Evolutionary conservation across 345 rosid species (phyloP).

Genomic region (Zanthoxylum bungeanum): DNA sequence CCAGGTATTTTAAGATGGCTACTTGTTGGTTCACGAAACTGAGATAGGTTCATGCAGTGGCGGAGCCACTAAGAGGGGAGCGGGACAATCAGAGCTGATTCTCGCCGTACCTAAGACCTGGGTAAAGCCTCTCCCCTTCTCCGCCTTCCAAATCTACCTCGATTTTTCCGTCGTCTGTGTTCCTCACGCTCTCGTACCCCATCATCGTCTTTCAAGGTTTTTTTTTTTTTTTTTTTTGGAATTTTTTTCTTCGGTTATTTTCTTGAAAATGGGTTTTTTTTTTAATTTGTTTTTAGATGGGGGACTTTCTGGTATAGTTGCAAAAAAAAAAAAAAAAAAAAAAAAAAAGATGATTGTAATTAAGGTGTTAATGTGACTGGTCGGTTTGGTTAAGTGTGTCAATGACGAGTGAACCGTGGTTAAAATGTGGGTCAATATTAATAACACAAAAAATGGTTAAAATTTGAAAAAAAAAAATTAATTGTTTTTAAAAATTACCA

Average conservation of each 20-base stretch:
- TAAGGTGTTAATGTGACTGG: neutral
- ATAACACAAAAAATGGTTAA: no score
- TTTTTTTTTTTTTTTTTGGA: neutral
- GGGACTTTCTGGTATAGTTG: no score
- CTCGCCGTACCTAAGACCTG: conserved; percentile 80
- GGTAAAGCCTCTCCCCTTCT: conserved; percentile 68
- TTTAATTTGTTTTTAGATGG: neutral
- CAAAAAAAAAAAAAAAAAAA: no score
- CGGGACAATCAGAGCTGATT: conserved; percentile 86
- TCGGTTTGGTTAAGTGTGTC: neutral
- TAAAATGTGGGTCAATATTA: neutral
- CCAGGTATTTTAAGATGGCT: no score
- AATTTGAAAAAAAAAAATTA: no score
- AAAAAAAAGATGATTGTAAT: neutral
- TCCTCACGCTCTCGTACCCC: conserved; percentile 56
- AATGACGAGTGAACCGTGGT: neutral
- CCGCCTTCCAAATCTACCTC: conserved; percentile 56
- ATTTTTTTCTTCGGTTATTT: neutral
- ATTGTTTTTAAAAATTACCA: no score
- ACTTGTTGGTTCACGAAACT: no score
- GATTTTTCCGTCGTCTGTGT: conserved; percentile 28
- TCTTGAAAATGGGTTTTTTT: neutral
- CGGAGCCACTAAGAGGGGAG: no score
- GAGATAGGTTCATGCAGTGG: no score
- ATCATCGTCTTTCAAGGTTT: conserved; percentile 2